Conservation (phyloP, 257 asterid species). For the Solanum piurae region DNA sequence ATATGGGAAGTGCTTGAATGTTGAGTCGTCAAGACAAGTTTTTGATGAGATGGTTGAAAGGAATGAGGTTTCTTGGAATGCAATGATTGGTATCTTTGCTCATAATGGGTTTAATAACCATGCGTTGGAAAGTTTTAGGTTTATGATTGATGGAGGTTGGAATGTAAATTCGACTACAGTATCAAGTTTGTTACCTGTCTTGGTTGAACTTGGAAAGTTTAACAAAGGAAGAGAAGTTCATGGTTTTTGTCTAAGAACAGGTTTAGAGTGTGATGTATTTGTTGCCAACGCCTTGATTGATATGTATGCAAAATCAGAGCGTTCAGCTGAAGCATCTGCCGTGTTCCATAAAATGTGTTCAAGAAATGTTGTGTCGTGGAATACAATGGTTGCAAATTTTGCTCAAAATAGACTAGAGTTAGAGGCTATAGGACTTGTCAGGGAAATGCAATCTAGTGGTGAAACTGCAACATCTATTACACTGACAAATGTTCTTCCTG, state of each 20-base stretch:
- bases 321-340: slow-evolving; percentile 26
- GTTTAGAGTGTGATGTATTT: slow-evolving; percentile 43
- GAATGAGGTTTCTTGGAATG: slow-evolving; percentile 73
- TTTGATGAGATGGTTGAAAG: slow-evolving; percentile 43
- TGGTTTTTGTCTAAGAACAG: slow-evolving; percentile 41
- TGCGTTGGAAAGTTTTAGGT: slow-evolving; percentile 43
- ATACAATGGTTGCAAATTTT: slow-evolving; percentile 55
- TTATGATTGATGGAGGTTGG: slow-evolving; percentile 29
- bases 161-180: slow-evolving; percentile 36
- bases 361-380: slow-evolving; percentile 61
- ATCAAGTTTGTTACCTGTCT: slow-evolving; percentile 48
- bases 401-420: slow-evolving; percentile 46
- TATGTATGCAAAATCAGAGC: slow-evolving; percentile 56
- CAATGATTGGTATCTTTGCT: slow-evolving; percentile 38
- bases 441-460: slow-evolving; percentile 48
- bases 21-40: slow-evolving; percentile 23
- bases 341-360: slow-evolving; percentile 30
- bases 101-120: slow-evolving; percentile 16
- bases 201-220: slow-evolving; percentile 37
- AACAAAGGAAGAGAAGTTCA: slow-evolving; percentile 52
- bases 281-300: slow-evolving; percentile 65
- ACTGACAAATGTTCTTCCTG: slow-evolving; percentile 58
- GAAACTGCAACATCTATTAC: slow-evolving; percentile 54
- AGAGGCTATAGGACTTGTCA: slow-evolving; percentile 37
- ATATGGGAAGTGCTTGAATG: slow-evolving; percentile 55